These are phyloP conservation scores for Epichloe gansuensis DNA, from an alignment of 2,329 filamentous ascomycete genomes.

Conservation along the genomic window DNA sequence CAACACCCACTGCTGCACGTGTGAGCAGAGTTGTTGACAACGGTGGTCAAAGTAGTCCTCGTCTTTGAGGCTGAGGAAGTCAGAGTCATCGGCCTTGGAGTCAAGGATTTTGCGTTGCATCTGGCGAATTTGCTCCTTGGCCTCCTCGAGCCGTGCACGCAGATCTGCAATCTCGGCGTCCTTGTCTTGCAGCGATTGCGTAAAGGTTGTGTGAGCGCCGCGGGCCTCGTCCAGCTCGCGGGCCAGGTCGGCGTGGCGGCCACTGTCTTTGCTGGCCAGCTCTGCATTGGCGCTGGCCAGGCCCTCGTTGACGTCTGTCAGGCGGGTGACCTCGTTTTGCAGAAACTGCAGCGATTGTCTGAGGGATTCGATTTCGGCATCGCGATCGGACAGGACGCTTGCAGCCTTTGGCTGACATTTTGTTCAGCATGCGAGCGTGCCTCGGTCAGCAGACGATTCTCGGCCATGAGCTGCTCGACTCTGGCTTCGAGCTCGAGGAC, in stretches of 20 bases:
- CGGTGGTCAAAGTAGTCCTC: constrained; percentile 93
- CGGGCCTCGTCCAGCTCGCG: constrained; percentile 60
- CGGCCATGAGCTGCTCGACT: constrained; percentile 72
- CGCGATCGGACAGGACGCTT: constrained; percentile 64
- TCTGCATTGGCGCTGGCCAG: constrained; percentile 67
- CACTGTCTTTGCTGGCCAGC: constrained; percentile 63
- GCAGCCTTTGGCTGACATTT: constrained; percentile 51
- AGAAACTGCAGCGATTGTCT: constrained; percentile 68
- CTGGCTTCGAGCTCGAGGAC: constrained; percentile 79
- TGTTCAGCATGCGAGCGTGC: constrained; percentile 60
- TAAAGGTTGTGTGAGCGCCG: constrained; percentile 48
- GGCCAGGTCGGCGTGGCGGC: constrained; percentile 53
- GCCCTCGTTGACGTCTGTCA: constrained; percentile 73
- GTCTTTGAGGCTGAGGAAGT: constrained; percentile 70
- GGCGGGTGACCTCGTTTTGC: constrained; percentile 66
- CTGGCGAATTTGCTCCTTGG: constrained; percentile 48
- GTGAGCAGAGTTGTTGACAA: constrained; percentile 88
- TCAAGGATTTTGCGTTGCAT: constrained; percentile 42
- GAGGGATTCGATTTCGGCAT: constrained; percentile 75
- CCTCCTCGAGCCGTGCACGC: constrained; percentile 63
- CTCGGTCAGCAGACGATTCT: constrained; percentile 71
- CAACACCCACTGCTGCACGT: constrained; percentile 94
- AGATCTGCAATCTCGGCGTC: constrained; percentile 73
- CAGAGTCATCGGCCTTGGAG: constrained; percentile 47
- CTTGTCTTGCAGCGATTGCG: constrained; percentile 61